Base-by-base conservation (phyloP, 2,329 filamentous ascomycete species). In the Ceratocystis diversiconidia region DNA sequence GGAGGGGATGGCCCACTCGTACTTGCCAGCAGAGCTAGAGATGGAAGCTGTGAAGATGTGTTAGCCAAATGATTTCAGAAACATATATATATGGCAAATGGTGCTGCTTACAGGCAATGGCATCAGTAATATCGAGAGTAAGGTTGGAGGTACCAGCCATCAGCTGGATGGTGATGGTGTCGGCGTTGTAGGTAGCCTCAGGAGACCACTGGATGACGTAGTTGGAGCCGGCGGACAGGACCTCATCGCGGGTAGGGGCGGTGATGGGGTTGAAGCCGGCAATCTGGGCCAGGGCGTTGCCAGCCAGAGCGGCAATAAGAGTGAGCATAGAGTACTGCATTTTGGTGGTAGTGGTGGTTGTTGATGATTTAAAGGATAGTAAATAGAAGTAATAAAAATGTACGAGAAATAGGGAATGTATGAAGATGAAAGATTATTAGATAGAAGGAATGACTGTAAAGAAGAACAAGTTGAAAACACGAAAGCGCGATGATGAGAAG, bases 211-310 rank as follows among this genome's bases (percentile, higher is more conserved):
- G 73, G 72, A 86, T 77, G 68, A 74, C 73, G 72, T 78, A 80
- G 63, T 75, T 74, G 70, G 75, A 69, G 70, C 83, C 83, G 52
- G 81, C 79, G 41, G 73, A 64, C 69, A 85, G 69, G 59, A 73
- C 68, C 73, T 80, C 73, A 70, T 74, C 74, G 63, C 75, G 50
- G 41, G 70, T 69, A 67, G 84, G 84, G 67, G 74, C 74, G 70
- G 72, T 76, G 72, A 86, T 76, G 71, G 77, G 73, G 72, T 84
- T 78, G 75, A 85, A 86, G 71, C 78, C 79, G n/a, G 74, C 66
- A 61, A 79, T 80, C 74, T 83, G 81, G 66, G 82, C 82, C 67
- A 82, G 69, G 69, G 73, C 79, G 68, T 79, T 73, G 74, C 76
- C 81, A 75, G 84, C 70, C 69, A 80, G 69, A 72, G 81, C 74